Evolutionary conservation across 768 basidiomycete species (phyloP).

Genomic region (Tylopilus subfusipes): DNA sequence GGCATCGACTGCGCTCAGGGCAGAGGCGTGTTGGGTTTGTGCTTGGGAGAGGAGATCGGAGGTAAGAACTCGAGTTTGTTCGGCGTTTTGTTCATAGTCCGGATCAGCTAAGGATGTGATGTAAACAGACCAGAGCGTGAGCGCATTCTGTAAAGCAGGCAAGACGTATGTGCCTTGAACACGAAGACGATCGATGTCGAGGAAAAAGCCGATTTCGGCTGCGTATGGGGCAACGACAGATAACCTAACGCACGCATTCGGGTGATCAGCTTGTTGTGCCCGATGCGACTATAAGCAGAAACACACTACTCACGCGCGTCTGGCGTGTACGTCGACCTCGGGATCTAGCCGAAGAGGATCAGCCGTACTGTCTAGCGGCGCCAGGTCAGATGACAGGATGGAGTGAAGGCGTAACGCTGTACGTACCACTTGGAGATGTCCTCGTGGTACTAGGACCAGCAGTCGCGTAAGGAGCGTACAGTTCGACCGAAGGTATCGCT

Average conservation of each 20-base stretch:
- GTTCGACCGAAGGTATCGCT: conserved; percentile 43
- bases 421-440: conserved; percentile 2
- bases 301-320: conserved; percentile 10
- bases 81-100: conserved; percentile 29
- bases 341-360: neutral
- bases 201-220: conserved; percentile 63
- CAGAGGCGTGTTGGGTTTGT: conserved; percentile 44
- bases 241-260: conserved; percentile 13
- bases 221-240: conserved; percentile 51
- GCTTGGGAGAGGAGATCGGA: conserved; percentile 44
- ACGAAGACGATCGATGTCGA: conserved; percentile 48
- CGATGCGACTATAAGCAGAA: neutral
- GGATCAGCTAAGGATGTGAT: conserved; percentile 39
- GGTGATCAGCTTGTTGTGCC: neutral
- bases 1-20: conserved; percentile 37
- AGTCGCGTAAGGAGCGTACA: conserved; percentile 47
- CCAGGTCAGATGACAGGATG: neutral
- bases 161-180: conserved; percentile 40
- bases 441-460: neutral
- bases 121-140: conserved; percentile 53
- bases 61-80: neutral
- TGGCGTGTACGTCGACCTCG: neutral
- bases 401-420: neutral
- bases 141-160: conserved; percentile 45
- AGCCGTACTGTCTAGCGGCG: neutral